phyloP scores from a whole-genome alignment of 805 yeast genomes.

The Candida hispaniensis region DNA sequence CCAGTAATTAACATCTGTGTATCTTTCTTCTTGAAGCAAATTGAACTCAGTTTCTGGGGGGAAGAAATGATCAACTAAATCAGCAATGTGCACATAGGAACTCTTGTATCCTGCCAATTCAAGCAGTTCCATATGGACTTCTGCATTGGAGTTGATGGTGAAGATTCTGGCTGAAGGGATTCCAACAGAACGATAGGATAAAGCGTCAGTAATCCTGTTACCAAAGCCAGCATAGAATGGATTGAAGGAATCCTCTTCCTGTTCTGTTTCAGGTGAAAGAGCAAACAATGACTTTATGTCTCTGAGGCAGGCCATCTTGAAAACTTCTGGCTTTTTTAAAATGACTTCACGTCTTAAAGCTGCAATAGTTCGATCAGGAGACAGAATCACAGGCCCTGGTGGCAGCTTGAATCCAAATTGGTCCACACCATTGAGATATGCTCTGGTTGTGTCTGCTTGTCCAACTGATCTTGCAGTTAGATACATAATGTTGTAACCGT shows the following conservation, averaged over 20 bases:
- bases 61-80: constrained; percentile 92
- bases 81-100: constrained; percentile 80
- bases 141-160: constrained; percentile 93
- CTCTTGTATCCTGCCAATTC: constrained; percentile 89
- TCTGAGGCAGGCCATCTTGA: constrained; percentile 90
- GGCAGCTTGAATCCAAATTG: constrained; percentile 74
- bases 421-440: constrained; percentile 63
- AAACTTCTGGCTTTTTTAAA: constrained; percentile 92
- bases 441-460: constrained; percentile 83
- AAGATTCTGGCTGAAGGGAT: constrained; percentile 90
- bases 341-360: constrained; percentile 88
- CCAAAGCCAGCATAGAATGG: constrained; percentile 98
- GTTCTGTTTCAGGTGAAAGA: constrained; percentile 29
- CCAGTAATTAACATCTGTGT: constrained; percentile 88
- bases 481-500: constrained; percentile 90
- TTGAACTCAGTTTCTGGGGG: constrained; percentile 54
- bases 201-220: constrained; percentile 90
- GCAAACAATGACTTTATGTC: constrained; percentile 60
- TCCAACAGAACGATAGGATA: constrained; percentile 85
- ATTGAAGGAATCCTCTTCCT: constrained; percentile 19
- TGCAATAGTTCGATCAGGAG: constrained; percentile 95
- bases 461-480: constrained; percentile 93
- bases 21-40: constrained; percentile 43
- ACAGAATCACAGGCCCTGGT: constrained; percentile 81
- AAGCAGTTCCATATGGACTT: constrained; percentile 90